Percentiles rank a stretch among this genome's conserved stretches.
Conservation (phyloP, 73 alveolate genomes). For the Tetrahymena malaccensis region DNA sequence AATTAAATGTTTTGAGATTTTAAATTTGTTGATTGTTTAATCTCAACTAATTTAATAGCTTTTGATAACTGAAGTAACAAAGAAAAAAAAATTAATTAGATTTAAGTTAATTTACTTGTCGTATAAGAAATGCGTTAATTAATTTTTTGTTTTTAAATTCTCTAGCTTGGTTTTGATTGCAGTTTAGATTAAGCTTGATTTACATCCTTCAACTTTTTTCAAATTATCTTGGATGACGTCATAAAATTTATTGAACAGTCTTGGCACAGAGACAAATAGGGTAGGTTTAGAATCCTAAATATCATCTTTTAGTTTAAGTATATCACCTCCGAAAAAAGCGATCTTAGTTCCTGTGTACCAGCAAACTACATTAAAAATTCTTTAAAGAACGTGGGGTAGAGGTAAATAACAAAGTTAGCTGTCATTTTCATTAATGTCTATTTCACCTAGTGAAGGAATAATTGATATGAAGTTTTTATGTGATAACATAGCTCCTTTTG, state of each 20-base stretch:
- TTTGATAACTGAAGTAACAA: neutral
- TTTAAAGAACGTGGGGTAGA: conserved; percentile 81
- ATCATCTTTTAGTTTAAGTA: conserved; percentile 71
- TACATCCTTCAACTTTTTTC: conserved; percentile 51
- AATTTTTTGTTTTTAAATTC: conserved; percentile 40
- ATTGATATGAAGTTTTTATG: conserved; percentile 53
- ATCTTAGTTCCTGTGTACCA: conserved; percentile 50
- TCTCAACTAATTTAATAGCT: neutral
- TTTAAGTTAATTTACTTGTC: conserved; percentile 35
- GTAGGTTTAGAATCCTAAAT: conserved; percentile 87
- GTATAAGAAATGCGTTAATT: conserved; percentile 50
- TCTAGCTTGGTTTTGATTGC: conserved; percentile 67
- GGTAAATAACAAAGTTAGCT: conserved; percentile 76
- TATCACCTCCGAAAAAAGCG: conserved; percentile 85
- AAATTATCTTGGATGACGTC: conserved; percentile 70
- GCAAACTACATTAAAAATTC: conserved; percentile 41
- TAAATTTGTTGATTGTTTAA: no score
- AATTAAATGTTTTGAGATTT: no score
- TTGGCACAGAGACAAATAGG: conserved; percentile 90
- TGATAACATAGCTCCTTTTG: conserved; percentile 80
- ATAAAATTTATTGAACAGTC: conserved; percentile 83
- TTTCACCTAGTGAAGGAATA: conserved; percentile 22
- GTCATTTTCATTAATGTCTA: conserved; percentile 47
- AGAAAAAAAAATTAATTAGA: no score
- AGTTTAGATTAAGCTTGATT: conserved; percentile 49